Evolutionary conservation across 805 yeast genomes (phyloP).

Genomic region (Scheffersomyces ergatensis): DNA sequence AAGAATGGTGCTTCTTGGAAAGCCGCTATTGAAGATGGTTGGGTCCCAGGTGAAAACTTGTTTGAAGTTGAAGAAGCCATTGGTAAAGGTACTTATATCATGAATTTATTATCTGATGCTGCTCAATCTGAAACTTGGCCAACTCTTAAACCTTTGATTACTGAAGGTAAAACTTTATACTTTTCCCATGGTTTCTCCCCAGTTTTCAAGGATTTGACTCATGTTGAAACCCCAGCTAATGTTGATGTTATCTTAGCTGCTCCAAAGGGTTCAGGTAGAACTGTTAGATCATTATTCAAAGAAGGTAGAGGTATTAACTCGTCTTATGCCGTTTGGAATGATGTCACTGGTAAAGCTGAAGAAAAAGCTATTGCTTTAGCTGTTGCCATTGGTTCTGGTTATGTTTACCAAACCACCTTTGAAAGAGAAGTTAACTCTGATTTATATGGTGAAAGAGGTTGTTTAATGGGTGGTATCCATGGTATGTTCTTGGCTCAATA

Average conservation of each 20-base stretch:
- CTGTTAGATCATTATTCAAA: slow-evolving; percentile 98
- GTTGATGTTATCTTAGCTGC: slow-evolving; percentile 98
- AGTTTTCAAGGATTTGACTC: slow-evolving; percentile 95
- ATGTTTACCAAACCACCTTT: slow-evolving; percentile 99
- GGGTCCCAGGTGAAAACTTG: slow-evolving; percentile 99
- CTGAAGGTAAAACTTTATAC: slow-evolving; percentile 97
- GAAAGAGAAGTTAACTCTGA: slow-evolving; percentile 99
- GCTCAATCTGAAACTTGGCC: slow-evolving; percentile 99
- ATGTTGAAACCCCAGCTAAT: slow-evolving; percentile 92
- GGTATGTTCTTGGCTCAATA: slow-evolving; percentile 99
- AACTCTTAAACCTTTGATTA: slow-evolving; percentile 80
- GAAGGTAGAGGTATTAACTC: slow-evolving; percentile 99
- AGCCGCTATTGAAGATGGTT: slow-evolving; percentile 98
- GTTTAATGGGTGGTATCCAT: slow-evolving; percentile 99
- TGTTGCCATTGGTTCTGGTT: slow-evolving; percentile 99
- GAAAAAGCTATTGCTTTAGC: slow-evolving; percentile 98
- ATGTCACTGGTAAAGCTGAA: slow-evolving; percentile 97
- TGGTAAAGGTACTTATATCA: slow-evolving; percentile 84
- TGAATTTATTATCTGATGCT: slow-evolving; percentile 98
- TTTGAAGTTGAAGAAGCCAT: slow-evolving; percentile 95
- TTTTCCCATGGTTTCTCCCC: slow-evolving; percentile 99
- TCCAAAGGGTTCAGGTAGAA: slow-evolving; percentile 99
- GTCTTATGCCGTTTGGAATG: slow-evolving; percentile 99
- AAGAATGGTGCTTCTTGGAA: slow-evolving; percentile 99
- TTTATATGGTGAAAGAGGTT: slow-evolving; percentile 99